Evolutionary conservation across 2,329 filamentous ascomycete species (phyloP), one percentile per base, ranked within the genome.

Genomic region (Apiospora kogelbergensis): DNA sequence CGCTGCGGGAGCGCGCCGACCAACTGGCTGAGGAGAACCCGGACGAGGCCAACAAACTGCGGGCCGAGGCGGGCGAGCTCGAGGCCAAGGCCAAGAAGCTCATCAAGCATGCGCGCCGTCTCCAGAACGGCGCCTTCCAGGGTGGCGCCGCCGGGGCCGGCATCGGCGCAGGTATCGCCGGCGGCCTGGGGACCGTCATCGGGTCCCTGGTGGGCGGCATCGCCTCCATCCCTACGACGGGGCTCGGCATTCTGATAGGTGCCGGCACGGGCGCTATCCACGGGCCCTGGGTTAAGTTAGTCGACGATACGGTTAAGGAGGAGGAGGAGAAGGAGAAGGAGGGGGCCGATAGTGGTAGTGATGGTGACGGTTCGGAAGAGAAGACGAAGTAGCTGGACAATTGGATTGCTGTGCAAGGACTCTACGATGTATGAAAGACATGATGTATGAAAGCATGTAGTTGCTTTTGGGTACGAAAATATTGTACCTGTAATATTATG

Each of bases 271-370:
- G 77, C 1, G 69, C 78, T 5, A 75, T 79, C 5, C 77, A 79
- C 42, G 77, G 77, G 2, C 77, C 77, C 15, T 78, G 77, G 77
- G 74, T 79, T 24, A 78, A 77, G 70, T 76, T 78, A 37, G 74
- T 74, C n/a, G 63, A 78, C 26, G 73, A 70, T 17, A 65, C 69
- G 11, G 69, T 71, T 6, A 71, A 71, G 40, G 69, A 71, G 42
- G 67, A 71, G 30, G 66, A 69, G n/a, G 68, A 63, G 17, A 57
- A 66, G 40, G 65, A 63, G n/a, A 20, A 60, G 33, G 48, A 67
- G 9, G 69, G 46, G 10, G 44, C 48, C n/a, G 67, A 10, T 17
- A n/a, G 53, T 13, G 53, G 20, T 1, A 24, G 26, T 33, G 48
- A 17, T 17, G 48, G 10, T 15, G 53, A n/a, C 26, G 26, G 9